Evolutionary conservation across 1,284 basidiomycete species (phyloP), one percentile per base, ranked within the genome.

Genomic region (Porogramme epimiltina): DNA sequence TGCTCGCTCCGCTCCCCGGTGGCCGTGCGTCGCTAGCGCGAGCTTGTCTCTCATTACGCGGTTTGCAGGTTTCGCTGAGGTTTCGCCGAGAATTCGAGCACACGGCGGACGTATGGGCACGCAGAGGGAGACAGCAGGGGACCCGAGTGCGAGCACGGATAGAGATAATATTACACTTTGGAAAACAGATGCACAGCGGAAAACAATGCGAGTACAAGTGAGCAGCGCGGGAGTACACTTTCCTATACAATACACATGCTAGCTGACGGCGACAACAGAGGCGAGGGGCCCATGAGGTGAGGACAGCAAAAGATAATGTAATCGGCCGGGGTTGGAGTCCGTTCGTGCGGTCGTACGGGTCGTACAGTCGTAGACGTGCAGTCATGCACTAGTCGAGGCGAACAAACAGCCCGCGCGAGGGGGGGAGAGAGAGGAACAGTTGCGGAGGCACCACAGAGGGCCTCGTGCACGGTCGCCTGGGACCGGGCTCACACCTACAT

Each of bases 401-500:
- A n/a, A n/a, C n/a, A n/a, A n/a, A n/a, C n/a, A n/a, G n/a, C n/a
- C n/a, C n/a, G n/a, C n/a, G n/a, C n/a, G 24, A 23, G n/a, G 41
- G n/a, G 24, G 28, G 24, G 28, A 18, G 16, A 23, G 41, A 25
- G 24, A 23, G 24, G 24, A 42, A 25, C 20, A 42, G 10, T 15
- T 42, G 24, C 24, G 41, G 24, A 16, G 41, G 22, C 24, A 18
- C 19, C 42, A 33, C 11, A 31, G 2, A 20, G 13, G 11, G 22
- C 25, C 33, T 22, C 26, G n/a, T n/a, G 22, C 16, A 13, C 16
- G n/a, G 22, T 33, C 26, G 20, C 22, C 25, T 19, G 18, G 25
- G 25, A 25, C 40, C 40, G 19, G 15, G n/a, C n/a, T n/a, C 20
- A 8, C 22, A 16, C 24, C 56, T 51, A 64, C 36, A 57, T 50